Evolutionary conservation across 2,329 filamentous ascomycete species (phyloP).

Genomic region (Penicillium sp.): DNA sequence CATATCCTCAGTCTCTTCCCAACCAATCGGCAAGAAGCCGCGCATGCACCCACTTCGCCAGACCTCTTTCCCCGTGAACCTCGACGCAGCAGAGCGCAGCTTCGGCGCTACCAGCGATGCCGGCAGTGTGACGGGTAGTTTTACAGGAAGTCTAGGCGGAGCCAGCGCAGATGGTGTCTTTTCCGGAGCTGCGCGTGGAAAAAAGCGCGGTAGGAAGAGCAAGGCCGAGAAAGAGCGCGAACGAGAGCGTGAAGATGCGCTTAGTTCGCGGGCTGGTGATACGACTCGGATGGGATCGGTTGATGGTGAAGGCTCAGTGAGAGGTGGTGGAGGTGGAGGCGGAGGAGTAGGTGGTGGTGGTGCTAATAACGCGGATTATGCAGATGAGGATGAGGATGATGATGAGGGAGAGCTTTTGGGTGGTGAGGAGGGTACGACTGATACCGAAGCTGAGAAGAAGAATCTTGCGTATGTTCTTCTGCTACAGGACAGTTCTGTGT

Average conservation of each 20-base stretch:
- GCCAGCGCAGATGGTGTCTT: slow-evolving; percentile 41
- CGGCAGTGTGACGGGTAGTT: slow-evolving; percentile 48
- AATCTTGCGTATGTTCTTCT: slow-evolving; percentile 50
- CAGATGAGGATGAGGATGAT: slow-evolving; percentile 56
- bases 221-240: slow-evolving; percentile 44
- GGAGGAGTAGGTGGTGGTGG: slow-evolving; percentile 40
- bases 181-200: slow-evolving; percentile 29
- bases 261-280: slow-evolving; percentile 30
- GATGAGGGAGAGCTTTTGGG: slow-evolving; percentile 52
- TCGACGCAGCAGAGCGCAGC: slow-evolving; percentile 35
- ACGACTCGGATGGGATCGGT: slow-evolving; percentile 36
- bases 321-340: slow-evolving; percentile 34
- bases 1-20: slow-evolving; percentile 43
- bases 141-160: slow-evolving; percentile 46
- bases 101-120: slow-evolving; percentile 43
- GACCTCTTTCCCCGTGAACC: slow-evolving; percentile 48
- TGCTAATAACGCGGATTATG: slow-evolving; percentile 45
- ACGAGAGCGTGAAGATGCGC: slow-evolving; percentile 36
- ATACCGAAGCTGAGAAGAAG: slow-evolving; percentile 58
- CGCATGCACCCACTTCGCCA: slow-evolving; percentile 54
- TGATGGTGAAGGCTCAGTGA: slow-evolving; percentile 39
- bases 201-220: slow-evolving; percentile 44
- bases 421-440: slow-evolving; percentile 49
- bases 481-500: background rate
- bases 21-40: slow-evolving; percentile 34